A percentile compares a stretch with the other conserved stretches of the same genome.
phyloP scores from a whole-genome alignment of 805 yeast species.

The Blastobotrys terrestris region DNA sequence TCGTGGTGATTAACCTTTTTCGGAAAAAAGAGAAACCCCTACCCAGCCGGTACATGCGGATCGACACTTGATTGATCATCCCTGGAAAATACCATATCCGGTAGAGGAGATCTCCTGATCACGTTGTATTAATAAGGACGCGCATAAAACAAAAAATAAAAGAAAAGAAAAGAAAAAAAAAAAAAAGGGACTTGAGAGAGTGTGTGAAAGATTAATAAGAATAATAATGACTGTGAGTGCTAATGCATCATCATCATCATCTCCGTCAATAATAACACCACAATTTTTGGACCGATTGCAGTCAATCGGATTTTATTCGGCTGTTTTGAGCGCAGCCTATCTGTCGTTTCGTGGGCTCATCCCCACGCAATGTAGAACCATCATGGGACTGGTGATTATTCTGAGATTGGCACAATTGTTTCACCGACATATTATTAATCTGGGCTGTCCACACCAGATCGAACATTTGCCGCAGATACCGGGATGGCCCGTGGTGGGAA shows the following conservation, averaged over 20 bases:
- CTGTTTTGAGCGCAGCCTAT: neutral
- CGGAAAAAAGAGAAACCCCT: neutral
- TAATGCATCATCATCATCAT: neutral
- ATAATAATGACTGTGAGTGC: neutral
- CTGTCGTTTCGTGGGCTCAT: neutral
- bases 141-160: neutral
- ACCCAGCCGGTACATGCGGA: neutral
- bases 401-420: neutral
- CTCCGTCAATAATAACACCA: too few relatives aligned
- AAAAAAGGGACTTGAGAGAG: neutral
- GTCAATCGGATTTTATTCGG: neutral
- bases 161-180: too few relatives aligned
- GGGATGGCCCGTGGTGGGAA: conserved; percentile 48
- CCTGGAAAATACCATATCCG: neutral
- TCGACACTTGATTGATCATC: neutral
- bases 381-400: neutral
- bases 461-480: conserved; percentile 39
- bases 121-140: neutral
- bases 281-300: neutral
- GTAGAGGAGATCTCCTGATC: neutral
- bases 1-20: neutral
- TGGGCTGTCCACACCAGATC: conserved; percentile 15
- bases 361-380: neutral
- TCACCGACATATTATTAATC: neutral
- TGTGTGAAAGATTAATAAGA: neutral